Conservation (phyloP, 2,329 filamentous ascomycete genomes). For the Verticillium nonalfalfae region DNA sequence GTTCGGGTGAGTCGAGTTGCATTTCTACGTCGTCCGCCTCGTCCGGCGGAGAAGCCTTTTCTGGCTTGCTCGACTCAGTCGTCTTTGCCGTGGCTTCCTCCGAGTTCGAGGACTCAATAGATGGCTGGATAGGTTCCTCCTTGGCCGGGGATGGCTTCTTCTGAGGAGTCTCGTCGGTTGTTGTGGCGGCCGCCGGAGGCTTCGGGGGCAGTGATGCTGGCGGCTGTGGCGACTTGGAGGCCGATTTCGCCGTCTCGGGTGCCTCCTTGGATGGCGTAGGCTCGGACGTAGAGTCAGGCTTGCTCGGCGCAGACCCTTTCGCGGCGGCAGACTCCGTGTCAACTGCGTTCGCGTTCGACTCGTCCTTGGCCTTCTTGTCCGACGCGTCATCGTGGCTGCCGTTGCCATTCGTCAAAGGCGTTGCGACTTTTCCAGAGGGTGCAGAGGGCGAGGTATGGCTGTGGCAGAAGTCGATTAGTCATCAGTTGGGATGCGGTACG, state of each 20-base stretch:
- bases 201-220: not conserved
- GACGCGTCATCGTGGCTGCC: constrained; percentile 7
- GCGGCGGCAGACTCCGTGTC: constrained; percentile 10
- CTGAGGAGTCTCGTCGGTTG: constrained; percentile 1
- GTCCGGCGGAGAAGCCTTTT: constrained; percentile 7
- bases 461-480: not conserved
- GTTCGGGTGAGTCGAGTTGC: constrained; percentile 1
- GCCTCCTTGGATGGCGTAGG: constrained; percentile 14
- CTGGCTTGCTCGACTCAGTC: not conserved
- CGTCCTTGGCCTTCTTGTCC: not conserved
- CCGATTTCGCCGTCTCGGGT: constrained; percentile 15
- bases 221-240: not conserved
- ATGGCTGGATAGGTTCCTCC: not conserved
- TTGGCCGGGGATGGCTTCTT: not conserved
- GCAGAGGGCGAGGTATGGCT: not conserved
- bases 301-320: constrained; percentile 1
- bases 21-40: constrained; percentile 10
- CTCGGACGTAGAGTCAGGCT: not conserved
- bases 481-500: not conserved
- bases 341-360: constrained; percentile 2
- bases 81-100: not conserved
- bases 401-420: constrained; percentile 17
- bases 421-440: not conserved
- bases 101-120: not conserved
- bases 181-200: constrained; percentile 6